Evolutionary conservation across 1,139 yeast species (phyloP).

Genomic region (Yamadazyma diospyri): DNA sequence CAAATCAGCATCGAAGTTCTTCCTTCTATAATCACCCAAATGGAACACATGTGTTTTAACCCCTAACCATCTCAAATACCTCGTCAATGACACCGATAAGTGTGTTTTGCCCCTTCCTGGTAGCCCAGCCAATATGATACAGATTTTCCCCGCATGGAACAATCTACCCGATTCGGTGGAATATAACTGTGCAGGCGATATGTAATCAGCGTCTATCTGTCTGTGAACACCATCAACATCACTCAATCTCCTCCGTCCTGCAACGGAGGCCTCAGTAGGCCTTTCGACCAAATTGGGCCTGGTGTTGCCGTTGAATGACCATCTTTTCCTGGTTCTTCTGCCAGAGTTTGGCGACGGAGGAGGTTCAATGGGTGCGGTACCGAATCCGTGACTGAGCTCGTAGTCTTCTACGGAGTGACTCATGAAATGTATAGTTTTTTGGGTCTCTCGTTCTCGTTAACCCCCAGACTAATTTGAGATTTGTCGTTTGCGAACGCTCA

Average conservation of each 20-base stretch:
- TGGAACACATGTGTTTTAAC: slow-evolving; percentile 91
- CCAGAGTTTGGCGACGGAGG: slow-evolving; percentile 13
- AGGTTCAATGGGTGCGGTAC: slow-evolving; percentile 27
- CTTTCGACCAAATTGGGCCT: slow-evolving; percentile 37
- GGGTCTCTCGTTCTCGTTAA: no score
- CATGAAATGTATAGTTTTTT: background rate
- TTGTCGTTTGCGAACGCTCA: no score
- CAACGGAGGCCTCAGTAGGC: slow-evolving; percentile 23
- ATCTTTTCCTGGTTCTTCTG: slow-evolving; percentile 37
- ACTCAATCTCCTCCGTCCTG: slow-evolving; percentile 38
- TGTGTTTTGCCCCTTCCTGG: slow-evolving; percentile 98
- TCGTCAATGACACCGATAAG: slow-evolving; percentile 82
- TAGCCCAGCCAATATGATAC: slow-evolving; percentile 85
- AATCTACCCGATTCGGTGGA: slow-evolving; percentile 86
- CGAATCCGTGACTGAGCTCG: slow-evolving; percentile 40
- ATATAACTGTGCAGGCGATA: slow-evolving; percentile 84
- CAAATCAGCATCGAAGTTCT: slow-evolving; percentile 42
- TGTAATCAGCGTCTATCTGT: slow-evolving; percentile 46
- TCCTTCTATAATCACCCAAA: slow-evolving; percentile 86
- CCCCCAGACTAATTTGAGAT: no score
- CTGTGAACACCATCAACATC: slow-evolving; percentile 56
- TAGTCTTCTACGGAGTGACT: slow-evolving; percentile 17
- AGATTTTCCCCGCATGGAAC: slow-evolving; percentile 93
- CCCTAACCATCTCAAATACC: slow-evolving; percentile 93
- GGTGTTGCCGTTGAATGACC: slow-evolving; percentile 41